phyloP scores from a whole-genome alignment of 352 stramenopile species.

The Pythium dissotocum region DNA sequence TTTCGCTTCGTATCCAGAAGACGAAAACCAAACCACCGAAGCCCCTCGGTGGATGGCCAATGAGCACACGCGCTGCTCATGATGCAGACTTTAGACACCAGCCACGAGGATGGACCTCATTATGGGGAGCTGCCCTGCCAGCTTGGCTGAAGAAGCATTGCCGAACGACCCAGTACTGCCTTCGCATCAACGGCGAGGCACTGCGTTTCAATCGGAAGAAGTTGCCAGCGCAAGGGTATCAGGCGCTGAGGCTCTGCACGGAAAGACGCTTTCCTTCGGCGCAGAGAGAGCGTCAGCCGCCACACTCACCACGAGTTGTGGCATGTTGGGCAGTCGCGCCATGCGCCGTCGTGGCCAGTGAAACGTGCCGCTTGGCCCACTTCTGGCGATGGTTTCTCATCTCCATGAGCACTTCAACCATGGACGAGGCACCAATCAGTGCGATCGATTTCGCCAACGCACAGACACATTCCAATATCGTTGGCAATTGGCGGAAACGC shows the following conservation, averaged over 20 bases:
- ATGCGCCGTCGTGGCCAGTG: neutral
- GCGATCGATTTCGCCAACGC: conserved; percentile 12
- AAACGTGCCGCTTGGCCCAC: neutral
- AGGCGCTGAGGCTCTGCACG: neutral
- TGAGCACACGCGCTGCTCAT: neutral
- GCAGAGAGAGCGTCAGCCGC: neutral
- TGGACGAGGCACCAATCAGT: conserved; percentile 13
- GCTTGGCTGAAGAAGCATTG: no score
- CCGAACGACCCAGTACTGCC: no score
- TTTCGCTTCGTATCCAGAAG: neutral
- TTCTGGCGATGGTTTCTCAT: neutral
- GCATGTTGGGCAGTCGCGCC: neutral
- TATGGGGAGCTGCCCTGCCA: neutral
- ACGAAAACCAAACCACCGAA: neutral
- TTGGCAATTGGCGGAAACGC: conserved; percentile 4
- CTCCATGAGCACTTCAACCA: conserved; percentile 7
- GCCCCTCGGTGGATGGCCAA: neutral
- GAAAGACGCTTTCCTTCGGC: neutral
- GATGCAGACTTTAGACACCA: neutral
- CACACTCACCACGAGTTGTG: neutral
- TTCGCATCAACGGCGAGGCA: no score
- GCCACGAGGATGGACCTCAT: neutral
- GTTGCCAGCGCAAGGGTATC: neutral
- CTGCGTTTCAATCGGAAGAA: neutral
- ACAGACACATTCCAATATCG: neutral